Evolutionary conservation across 805 yeast species (phyloP).

Genomic region (Starmerella ratchasimensis): DNA sequence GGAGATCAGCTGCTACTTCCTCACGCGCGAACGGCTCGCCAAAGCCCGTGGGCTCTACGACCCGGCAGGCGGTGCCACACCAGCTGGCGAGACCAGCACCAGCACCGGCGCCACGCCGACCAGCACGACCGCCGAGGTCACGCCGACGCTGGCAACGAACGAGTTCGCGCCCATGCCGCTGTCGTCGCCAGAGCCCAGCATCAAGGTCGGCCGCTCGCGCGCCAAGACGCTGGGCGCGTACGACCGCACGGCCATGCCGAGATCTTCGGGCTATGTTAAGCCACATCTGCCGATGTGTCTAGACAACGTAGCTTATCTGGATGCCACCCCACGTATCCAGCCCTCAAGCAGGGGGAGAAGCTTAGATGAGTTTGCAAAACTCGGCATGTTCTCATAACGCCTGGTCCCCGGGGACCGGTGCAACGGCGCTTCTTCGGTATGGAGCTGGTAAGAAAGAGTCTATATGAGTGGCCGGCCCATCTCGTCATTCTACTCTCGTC

Average conservation of each 20-base stretch:
- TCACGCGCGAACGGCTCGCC: slow-evolving; percentile 71
- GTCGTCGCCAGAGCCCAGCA: slow-evolving; percentile 2
- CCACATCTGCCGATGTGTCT: not conserved
- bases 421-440: no score
- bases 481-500: no score
- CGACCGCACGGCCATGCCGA: slow-evolving; percentile 2
- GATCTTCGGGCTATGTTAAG: no score
- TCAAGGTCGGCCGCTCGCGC: slow-evolving; percentile 10
- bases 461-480: no score
- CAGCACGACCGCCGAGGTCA: no score
- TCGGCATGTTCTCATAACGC: no score
- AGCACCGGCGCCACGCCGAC: slow-evolving; percentile 3
- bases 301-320: no score
- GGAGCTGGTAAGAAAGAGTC: no score
- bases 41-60: slow-evolving; percentile 24
- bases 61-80: not conserved
- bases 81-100: slow-evolving; percentile 8
- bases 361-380: no score
- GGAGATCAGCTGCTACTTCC: slow-evolving; percentile 66
- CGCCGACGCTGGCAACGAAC: no score
- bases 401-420: no score
- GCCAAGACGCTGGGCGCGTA: slow-evolving; percentile 15
- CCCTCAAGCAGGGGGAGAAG: not conserved
- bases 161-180: slow-evolving; percentile 1
- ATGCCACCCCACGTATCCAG: no score